Base-by-base conservation (phyloP, 176 grass and related monocot genomes). In the Microstegium vimineum region DNA sequence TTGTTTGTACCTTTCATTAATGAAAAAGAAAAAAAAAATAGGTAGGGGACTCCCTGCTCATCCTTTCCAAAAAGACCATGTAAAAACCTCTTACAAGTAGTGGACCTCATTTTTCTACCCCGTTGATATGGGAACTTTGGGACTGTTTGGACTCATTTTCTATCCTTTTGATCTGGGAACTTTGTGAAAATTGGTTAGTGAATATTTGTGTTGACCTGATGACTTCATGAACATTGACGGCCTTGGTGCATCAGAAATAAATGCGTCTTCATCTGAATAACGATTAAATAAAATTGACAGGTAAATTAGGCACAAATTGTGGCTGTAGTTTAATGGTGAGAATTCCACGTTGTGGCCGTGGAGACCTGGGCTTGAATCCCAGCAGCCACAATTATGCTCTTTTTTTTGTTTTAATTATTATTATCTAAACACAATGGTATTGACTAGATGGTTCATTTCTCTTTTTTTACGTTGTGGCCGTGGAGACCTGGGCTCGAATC, bases 271-370 rank as follows among this genome's bases (percentile, higher is more conserved):
- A 10, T 41, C 0, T 38, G 37, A 38, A 38, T 0, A 4, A 0
- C 38, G 9, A 9, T 42, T 49, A 51, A 51, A 27, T 28, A 28
- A 0, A 5, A 5, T 27, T 13, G 0, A 28, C 13, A 13, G 3
- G 59, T 27, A 2, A 0, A 0, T 2, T 0, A 0, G 5, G 1
- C 47, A 36, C 32, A 38, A 16, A 0, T 0, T 60, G 91, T 90
- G 89, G 83, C 85, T 94, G 86, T 94, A 90, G 87, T 97, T 92
- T 97, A 92, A 92, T 97, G 86, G 91, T 97, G 60, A 91, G 94
- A 97, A 93, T 97, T 93, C 84, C 75, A 93, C 84, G 86, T 89
- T 92, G 82, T 88, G 89, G 89, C 94, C 94, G 83, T 94, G 69
- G 89, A 97, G 91, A 94, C 83, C 90, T 97, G 87, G 77, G 85